These are phyloP conservation scores for Phaeomoniella chlamydospora DNA, from an alignment of 2,329 filamentous ascomycete species.

Conservation along the genomic window DNA sequence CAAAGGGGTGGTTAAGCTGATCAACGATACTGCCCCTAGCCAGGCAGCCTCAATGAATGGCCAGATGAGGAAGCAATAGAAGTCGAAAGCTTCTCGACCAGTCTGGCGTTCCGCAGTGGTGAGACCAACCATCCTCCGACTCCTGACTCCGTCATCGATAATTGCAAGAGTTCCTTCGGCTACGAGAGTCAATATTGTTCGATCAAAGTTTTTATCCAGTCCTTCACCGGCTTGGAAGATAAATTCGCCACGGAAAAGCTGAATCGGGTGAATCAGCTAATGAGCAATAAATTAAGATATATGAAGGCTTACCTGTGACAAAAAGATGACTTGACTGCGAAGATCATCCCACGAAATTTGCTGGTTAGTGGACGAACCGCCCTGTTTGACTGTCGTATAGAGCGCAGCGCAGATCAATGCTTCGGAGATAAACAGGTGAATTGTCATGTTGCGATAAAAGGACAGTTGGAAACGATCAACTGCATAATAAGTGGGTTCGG, in stretches of 20 bases:
- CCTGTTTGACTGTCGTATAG: constrained; percentile 81
- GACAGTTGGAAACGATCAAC: constrained; percentile 94
- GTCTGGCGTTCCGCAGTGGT: constrained; percentile 59
- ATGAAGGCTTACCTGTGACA: constrained; percentile 46
- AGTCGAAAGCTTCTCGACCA: constrained; percentile 90
- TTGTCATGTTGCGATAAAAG: constrained; percentile 99
- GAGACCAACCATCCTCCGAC: constrained; percentile 55
- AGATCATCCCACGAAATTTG: constrained; percentile 63
- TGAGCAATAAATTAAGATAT: constrained; percentile 5
- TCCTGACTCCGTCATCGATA: constrained; percentile 35
- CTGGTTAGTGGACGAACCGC: constrained; percentile 71
- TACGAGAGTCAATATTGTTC: constrained; percentile 64
- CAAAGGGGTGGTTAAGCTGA: constrained; percentile 67
- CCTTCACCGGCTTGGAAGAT: constrained; percentile 79
- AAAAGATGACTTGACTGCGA: constrained; percentile 66
- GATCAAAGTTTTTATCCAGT: constrained; percentile 63
- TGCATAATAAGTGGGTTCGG: constrained; percentile 85
- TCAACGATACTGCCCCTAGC: constrained; percentile 76
- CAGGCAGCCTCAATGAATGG: constrained; percentile 92
- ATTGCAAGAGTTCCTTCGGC: constrained; percentile 60
- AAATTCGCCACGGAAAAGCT: constrained; percentile 90
- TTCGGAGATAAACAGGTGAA: constrained; percentile 91
- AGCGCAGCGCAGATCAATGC: constrained; percentile 79
- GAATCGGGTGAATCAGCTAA: no score
- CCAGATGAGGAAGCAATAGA: constrained; percentile 98